Percentiles rank a stretch among this genome's conserved stretches.
Conservation (phyloP, 805 yeast genomes). For the Debaryomyces hansenii region DNA sequence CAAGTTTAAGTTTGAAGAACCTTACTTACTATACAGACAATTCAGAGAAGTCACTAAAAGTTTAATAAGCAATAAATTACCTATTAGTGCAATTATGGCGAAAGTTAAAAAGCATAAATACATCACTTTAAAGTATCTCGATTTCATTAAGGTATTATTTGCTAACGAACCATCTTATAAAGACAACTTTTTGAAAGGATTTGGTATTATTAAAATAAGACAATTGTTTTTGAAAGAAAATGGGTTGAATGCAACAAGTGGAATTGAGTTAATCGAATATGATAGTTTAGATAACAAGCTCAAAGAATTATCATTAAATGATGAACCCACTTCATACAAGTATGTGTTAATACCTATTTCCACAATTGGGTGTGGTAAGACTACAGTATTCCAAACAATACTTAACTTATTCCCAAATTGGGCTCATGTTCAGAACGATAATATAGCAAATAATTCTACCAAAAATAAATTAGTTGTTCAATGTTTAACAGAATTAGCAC, state of each 20-base stretch:
- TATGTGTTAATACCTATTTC: constrained; percentile 80
- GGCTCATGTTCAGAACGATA: constrained; percentile 83
- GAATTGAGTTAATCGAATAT: constrained; percentile 55
- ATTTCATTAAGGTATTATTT: constrained; percentile 61
- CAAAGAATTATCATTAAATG: constrained; percentile 14
- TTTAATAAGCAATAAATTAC: constrained; percentile 40
- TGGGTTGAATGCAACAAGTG: constrained; percentile 48
- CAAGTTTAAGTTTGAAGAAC: constrained; percentile 94
- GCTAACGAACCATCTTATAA: constrained; percentile 46
- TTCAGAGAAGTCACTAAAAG: constrained; percentile 83
- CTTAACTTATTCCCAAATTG: constrained; percentile 54
- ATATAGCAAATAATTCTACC: constrained; percentile 51
- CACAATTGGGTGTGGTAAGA: constrained; percentile 93
- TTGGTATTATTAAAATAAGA: constrained; percentile 75
- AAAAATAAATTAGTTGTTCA: constrained; percentile 49
- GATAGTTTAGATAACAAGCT: constrained; percentile 36
- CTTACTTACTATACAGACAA: constrained; percentile 85
- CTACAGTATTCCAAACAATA: constrained; percentile 72
- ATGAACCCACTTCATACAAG: constrained; percentile 41
- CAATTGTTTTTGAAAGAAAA: constrained; percentile 54
- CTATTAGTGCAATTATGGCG: constrained; percentile 28
- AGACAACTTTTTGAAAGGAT: constrained; percentile 50
- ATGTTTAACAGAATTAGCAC: constrained; percentile 34
- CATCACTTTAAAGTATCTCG: constrained; percentile 66
- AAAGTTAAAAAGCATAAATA: constrained; percentile 53